phyloP scores from a whole-genome alignment of 768 basidiomycete species.

The Mycena olivaceomarginata region DNA sequence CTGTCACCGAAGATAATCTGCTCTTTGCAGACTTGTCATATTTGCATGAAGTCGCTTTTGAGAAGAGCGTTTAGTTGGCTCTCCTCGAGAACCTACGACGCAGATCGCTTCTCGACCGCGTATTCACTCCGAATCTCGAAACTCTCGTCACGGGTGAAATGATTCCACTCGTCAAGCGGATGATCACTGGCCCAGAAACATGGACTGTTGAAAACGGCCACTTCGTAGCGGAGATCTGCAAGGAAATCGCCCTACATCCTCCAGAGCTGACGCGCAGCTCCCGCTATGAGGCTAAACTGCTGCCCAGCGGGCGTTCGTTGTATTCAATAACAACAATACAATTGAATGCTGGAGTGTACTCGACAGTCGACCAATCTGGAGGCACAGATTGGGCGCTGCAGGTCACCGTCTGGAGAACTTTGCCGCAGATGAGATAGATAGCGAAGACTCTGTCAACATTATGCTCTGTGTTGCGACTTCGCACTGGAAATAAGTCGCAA shows the following conservation, averaged over 20 bases:
- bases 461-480: conserved; percentile 8
- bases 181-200: conserved; percentile 5
- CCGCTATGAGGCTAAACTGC: neutral
- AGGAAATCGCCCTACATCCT: conserved; percentile 4
- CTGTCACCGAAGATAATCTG: too few relatives aligned
- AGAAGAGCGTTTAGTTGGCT: neutral
- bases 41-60: neutral
- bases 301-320: conserved; percentile 20
- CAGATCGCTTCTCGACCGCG: neutral
- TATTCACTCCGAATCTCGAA: neutral
- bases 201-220: neutral
- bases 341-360: conserved; percentile 36
- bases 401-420: neutral
- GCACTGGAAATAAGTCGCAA: neutral
- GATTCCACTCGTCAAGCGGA: neutral
- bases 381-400: neutral
- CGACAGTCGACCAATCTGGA: conserved; percentile 21
- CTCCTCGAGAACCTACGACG: conserved; percentile 1
- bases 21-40: conserved; percentile 15
- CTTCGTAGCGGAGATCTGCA: neutral
- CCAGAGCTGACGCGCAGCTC: neutral
- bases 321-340: conserved; percentile 7
- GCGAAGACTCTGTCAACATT: neutral
- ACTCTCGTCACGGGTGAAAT: neutral
- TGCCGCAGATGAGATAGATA: conserved; percentile 29